phyloP scores from a whole-genome alignment of 169 alveolate genomes.

The Plasmodium inui region DNA sequence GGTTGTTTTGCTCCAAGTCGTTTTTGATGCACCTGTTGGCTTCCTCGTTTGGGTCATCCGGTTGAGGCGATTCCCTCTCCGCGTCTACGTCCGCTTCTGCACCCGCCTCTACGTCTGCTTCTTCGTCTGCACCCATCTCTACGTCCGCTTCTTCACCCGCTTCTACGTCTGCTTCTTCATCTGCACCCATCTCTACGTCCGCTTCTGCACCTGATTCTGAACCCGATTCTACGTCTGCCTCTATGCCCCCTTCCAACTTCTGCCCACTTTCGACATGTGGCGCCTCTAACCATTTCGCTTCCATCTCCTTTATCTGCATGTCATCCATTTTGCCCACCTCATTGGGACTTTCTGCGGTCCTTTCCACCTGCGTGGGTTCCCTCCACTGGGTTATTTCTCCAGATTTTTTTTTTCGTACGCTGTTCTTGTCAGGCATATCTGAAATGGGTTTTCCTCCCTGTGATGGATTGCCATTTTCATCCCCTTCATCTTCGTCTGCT shows the following conservation, averaged over 20 bases:
- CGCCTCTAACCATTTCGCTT: not conserved
- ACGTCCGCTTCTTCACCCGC: not conserved
- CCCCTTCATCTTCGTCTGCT: not conserved
- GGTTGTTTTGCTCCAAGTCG: not conserved
- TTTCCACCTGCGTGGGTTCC: not conserved
- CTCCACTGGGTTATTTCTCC: not conserved
- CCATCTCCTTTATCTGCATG: conserved; percentile 9
- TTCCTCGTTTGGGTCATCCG: not conserved
- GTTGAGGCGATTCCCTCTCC: not conserved
- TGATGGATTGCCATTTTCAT: not conserved
- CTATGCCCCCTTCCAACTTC: not conserved
- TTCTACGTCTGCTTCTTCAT: not conserved
- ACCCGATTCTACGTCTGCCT: not conserved
- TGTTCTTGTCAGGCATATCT: not conserved
- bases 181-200: not conserved
- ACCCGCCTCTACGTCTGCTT: not conserved
- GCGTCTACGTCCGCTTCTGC: not conserved
- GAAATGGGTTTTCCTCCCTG: not conserved
- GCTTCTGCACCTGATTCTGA: not conserved
- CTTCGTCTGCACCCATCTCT: not conserved
- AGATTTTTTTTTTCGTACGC: not conserved
- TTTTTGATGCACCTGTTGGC: not conserved
- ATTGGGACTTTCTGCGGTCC: not conserved
- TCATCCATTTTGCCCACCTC: not conserved
- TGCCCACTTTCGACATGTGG: not conserved